Percentiles rank a stretch among this genome's conserved stretches.
Conservation (phyloP, 163 green algal species). For the Volvox carteri region DNA sequence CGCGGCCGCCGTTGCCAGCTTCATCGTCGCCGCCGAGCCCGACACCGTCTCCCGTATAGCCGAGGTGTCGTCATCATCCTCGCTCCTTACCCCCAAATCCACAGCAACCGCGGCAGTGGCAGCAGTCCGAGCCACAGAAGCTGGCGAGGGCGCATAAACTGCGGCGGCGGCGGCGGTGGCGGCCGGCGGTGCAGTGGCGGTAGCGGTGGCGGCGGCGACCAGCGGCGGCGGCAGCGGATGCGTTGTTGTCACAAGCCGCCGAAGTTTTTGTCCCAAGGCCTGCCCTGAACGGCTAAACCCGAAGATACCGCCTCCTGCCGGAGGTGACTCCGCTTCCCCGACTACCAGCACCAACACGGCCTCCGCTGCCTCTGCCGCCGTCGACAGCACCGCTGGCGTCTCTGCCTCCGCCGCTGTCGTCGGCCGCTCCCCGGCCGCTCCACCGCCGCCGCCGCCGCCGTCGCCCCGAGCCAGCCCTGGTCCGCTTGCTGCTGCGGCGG, state of each 20-base stretch:
- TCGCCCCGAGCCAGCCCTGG: too few species aligned
- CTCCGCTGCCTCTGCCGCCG: not conserved
- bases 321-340: not conserved
- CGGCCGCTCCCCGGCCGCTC: not conserved
- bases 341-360: conserved; percentile 26
- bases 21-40: too few species aligned
- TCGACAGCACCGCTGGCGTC: not conserved
- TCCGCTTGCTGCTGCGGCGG: not conserved
- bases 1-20: not conserved
- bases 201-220: not conserved
- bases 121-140: not conserved
- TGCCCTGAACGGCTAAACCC: conserved; percentile 8
- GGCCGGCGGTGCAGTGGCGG: not conserved
- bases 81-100: too few species aligned
- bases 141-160: not conserved
- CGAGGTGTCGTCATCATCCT: too few species aligned
- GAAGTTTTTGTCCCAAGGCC: not conserved
- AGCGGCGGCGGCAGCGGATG: conserved; percentile 32
- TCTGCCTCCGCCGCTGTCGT: not conserved
- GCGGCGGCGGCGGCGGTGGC: not conserved
- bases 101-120: not conserved
- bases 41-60: too few species aligned
- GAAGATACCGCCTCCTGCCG: conserved; percentile 2
- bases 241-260: not conserved
- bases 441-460: not conserved